Evolutionary conservation across 2,329 filamentous ascomycete genomes (phyloP).

Genomic region (Microdochium trichocladiopsis): DNA sequence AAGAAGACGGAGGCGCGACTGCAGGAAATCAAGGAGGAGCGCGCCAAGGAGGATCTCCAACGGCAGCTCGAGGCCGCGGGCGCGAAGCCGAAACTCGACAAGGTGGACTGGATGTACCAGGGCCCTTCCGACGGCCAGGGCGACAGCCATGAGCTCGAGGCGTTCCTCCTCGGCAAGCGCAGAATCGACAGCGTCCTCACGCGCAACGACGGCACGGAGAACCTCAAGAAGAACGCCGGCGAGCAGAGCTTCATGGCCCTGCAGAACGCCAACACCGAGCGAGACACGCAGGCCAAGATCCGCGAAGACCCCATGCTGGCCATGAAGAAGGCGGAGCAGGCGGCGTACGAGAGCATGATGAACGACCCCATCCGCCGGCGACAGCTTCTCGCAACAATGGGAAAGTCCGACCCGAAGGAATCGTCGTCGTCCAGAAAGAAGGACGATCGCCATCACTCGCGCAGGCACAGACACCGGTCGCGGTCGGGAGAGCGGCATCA

Average conservation of each 20-base stretch:
- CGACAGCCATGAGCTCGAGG: conserved; percentile 83
- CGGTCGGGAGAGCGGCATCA: conserved; percentile 19
- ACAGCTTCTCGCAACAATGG: conserved; percentile 60
- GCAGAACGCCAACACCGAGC: conserved; percentile 63
- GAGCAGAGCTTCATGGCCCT: conserved; percentile 53
- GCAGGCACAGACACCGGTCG: conserved; percentile 28
- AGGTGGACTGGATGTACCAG: conserved; percentile 98
- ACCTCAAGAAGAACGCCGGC: conserved; percentile 67
- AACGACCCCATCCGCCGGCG: conserved; percentile 63
- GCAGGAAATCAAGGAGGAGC: conserved; percentile 91
- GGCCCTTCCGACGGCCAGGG: conserved; percentile 75
- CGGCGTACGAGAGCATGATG: conserved; percentile 73
- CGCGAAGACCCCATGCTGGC: conserved; percentile 85
- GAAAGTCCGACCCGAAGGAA: conserved; percentile 39
- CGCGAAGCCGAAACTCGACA: conserved; percentile 69
- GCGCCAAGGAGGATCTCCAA: conserved; percentile 86
- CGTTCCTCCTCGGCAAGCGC: conserved; percentile 86
- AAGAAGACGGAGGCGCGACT: conserved; percentile 88
- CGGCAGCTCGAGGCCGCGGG: conserved; percentile 83
- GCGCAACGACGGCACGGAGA: conserved; percentile 74
- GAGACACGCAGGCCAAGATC: conserved; percentile 81
- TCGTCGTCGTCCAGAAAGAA: conserved; percentile 23
- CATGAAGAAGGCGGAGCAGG: conserved; percentile 88
- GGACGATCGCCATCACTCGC: conserved; percentile 32
- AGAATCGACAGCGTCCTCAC: conserved; percentile 78